These are phyloP conservation scores for Alternaria sp. DNA, from an alignment of 2,329 filamentous ascomycete species.

Conservation along the genomic window DNA sequence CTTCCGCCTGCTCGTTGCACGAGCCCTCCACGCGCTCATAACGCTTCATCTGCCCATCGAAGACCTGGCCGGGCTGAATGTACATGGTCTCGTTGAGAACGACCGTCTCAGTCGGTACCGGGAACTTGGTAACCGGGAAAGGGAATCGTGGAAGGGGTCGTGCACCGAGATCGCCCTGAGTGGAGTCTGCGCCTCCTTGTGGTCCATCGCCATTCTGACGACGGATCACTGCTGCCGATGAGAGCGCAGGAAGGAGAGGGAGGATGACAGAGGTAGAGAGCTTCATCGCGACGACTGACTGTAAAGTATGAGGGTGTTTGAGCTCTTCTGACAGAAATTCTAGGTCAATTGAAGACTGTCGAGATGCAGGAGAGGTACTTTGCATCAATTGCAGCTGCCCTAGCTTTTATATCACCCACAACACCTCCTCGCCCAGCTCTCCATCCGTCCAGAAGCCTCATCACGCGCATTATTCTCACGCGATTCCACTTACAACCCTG, in stretches of 20 bases:
- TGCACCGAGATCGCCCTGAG: slow-evolving; percentile 29
- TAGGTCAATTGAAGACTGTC: slow-evolving; percentile 8
- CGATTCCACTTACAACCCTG: not conserved
- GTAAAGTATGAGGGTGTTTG: not conserved
- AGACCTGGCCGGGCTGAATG: slow-evolving; percentile 30
- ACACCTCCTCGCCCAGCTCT: not conserved
- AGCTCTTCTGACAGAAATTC: not conserved
- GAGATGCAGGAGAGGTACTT: slow-evolving; percentile 1
- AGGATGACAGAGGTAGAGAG: slow-evolving; percentile 22
- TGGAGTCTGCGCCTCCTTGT: slow-evolving; percentile 26
- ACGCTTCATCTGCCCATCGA: slow-evolving; percentile 36
- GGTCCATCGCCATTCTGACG: slow-evolving; percentile 31
- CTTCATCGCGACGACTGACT: slow-evolving; percentile 20
- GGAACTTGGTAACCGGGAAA: slow-evolving; percentile 29
- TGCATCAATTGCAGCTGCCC: not conserved
- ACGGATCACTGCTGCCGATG: slow-evolving; percentile 25
- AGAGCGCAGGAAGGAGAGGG: slow-evolving; percentile 29
- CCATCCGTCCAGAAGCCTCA: not conserved
- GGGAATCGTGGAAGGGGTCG: slow-evolving; percentile 30
- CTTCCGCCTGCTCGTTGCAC: slow-evolving; percentile 34
- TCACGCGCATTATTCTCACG: not conserved
- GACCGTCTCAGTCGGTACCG: slow-evolving; percentile 31
- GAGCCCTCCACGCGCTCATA: slow-evolving; percentile 32
- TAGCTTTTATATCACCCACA: slow-evolving; percentile 4
- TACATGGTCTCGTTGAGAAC: slow-evolving; percentile 34